Evolutionary conservation across 176 grass and related monocot genomes (phyloP).

Genomic region (Panicum miliaceum): DNA sequence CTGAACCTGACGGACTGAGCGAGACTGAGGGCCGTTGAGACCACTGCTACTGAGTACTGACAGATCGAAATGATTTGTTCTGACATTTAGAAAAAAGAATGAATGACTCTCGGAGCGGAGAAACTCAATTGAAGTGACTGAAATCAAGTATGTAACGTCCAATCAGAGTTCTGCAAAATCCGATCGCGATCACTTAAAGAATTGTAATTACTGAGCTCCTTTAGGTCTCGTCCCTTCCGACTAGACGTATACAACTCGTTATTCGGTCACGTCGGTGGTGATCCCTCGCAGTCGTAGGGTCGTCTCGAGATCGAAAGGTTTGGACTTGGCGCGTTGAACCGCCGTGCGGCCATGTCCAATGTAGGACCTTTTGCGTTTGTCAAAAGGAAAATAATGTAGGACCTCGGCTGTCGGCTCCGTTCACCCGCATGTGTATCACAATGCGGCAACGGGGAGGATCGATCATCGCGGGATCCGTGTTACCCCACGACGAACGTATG

Average conservation of each 20-base stretch:
- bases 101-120: background rate
- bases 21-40: background rate
- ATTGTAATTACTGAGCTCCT: background rate
- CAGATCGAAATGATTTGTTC: background rate
- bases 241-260: background rate
- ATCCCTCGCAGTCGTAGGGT: background rate
- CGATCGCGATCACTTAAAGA: background rate
- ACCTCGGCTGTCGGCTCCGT: background rate
- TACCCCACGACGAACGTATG: too few relatives aligned
- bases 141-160: background rate
- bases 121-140: background rate
- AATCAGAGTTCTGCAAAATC: background rate
- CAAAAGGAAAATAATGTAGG: background rate
- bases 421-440: background rate
- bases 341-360: background rate
- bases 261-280: background rate
- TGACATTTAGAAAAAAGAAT: too few relatives aligned
- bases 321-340: background rate
- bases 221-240: constrained; percentile 12
- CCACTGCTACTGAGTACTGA: background rate
- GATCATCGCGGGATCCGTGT: background rate
- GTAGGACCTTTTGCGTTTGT: background rate
- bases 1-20: constrained; percentile 5
- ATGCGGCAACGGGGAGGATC: background rate
- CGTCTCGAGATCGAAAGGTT: background rate